Evolutionary conservation across 805 yeast species (phyloP).

Genomic region (Spathaspora sp.): DNA sequence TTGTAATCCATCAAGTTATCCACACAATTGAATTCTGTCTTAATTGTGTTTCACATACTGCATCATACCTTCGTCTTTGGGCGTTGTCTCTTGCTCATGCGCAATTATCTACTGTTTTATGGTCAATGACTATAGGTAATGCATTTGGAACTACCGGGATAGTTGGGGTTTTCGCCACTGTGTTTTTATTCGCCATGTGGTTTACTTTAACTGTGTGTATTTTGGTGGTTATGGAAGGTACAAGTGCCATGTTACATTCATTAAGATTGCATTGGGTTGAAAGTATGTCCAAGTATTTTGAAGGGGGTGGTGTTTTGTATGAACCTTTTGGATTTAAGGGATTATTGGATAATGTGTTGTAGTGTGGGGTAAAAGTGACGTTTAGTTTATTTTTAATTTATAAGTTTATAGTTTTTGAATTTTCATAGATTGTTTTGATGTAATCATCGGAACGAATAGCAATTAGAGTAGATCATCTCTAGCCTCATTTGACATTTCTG

Average conservation of each 20-base stretch:
- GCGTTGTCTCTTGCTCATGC: constrained; percentile 97
- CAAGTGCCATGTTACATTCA: constrained; percentile 98
- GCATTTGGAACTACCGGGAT: constrained; percentile 67
- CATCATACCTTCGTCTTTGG: constrained; percentile 94
- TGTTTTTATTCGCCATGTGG: constrained; percentile 90
- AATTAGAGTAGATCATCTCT: too few species aligned
- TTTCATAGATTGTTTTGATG: not conserved
- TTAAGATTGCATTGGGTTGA: constrained; percentile 99
- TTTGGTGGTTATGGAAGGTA: constrained; percentile 96
- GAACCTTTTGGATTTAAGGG: constrained; percentile 75
- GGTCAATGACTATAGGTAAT: constrained; percentile 90
- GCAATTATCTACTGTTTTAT: constrained; percentile 88
- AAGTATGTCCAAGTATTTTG: constrained; percentile 96
- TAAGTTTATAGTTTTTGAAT: not conserved
- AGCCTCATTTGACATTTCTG: too few species aligned
- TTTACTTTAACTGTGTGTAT: constrained; percentile 86
- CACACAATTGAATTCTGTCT: constrained; percentile 97
- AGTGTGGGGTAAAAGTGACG: not conserved
- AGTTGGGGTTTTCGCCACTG: constrained; percentile 69
- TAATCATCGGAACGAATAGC: too few species aligned
- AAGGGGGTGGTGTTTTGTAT: constrained; percentile 92
- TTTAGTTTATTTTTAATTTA: not conserved
- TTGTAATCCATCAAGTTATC: constrained; percentile 94
- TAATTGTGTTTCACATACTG: constrained; percentile 97
- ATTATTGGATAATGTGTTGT: constrained; percentile 21